These are phyloP conservation scores for Nothophoma quercina DNA, from an alignment of 2,329 filamentous ascomycete species.

Conservation along the genomic window DNA sequence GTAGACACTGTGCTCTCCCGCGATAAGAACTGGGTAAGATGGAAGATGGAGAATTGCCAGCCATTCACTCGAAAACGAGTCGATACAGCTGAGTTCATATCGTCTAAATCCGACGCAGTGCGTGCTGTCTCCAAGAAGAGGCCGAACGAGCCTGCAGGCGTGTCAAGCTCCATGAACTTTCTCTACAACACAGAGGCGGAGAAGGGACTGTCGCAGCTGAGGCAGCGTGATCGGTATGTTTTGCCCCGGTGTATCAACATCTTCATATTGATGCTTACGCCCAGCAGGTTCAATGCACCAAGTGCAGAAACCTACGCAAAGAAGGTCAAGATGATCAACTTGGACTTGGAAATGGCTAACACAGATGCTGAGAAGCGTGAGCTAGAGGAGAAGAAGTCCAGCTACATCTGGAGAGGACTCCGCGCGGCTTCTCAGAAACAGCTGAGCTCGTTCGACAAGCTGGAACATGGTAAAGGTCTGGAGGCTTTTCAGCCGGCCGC, in stretches of 20 bases:
- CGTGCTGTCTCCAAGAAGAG: conserved; percentile 75
- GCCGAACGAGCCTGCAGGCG: conserved; percentile 59
- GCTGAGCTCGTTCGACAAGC: conserved; percentile 82
- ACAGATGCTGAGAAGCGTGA: conserved; percentile 66
- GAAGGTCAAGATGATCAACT: conserved; percentile 78
- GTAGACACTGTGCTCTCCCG: conserved; percentile 94
- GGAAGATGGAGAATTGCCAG: conserved; percentile 95
- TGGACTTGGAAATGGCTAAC: conserved; percentile 84
- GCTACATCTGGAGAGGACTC: conserved; percentile 89
- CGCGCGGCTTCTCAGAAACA: conserved; percentile 78
- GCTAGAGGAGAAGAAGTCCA: conserved; percentile 76
- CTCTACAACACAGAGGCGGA: conserved; percentile 71
- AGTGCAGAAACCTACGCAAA: conserved; percentile 73
- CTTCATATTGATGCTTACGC: conserved; percentile 33
- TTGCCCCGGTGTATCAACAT: conserved; percentile 26
- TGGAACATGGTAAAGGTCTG: conserved; percentile 76
- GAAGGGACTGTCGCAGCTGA: conserved; percentile 73
- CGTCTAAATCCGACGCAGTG: conserved; percentile 71
- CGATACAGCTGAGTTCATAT: conserved; percentile 70
- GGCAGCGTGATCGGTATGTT: conserved; percentile 63
- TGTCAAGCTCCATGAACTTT: conserved; percentile 62
- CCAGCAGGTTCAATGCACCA: conserved; percentile 70
- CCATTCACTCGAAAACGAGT: conserved; percentile 81
- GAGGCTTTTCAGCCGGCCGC: conserved; percentile 56
- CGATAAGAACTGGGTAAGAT: conserved; percentile 98